Conservation (phyloP, 352 stramenopile species). For the Phytopythium cucurbitacearum region DNA sequence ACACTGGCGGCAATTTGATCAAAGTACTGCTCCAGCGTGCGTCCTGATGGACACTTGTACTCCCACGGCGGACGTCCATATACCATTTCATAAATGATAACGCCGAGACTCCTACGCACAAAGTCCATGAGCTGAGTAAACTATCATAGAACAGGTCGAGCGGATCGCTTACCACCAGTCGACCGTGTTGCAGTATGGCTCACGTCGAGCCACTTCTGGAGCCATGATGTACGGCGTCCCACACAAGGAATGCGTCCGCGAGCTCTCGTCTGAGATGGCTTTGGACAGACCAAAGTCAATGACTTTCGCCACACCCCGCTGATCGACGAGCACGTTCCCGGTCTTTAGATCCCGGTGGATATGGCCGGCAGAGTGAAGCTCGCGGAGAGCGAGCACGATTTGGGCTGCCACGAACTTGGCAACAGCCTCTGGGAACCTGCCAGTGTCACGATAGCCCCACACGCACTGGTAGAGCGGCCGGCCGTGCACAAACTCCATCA, state of each 20-base stretch:
- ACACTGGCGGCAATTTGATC: constrained; percentile 12
- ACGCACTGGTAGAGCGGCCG: constrained; percentile 66
- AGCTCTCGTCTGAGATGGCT: constrained; percentile 3
- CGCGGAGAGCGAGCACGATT: constrained; percentile 53
- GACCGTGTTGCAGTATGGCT: constrained; percentile 26
- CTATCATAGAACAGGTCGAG: neutral
- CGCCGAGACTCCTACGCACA: constrained; percentile 47
- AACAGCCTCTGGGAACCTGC: constrained; percentile 45
- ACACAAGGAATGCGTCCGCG: constrained; percentile 40
- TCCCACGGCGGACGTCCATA: constrained; percentile 56
- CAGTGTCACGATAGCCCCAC: constrained; percentile 39
- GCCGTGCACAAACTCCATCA: constrained; percentile 61
- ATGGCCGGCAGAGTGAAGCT: constrained; percentile 45
- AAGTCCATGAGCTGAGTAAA: neutral
- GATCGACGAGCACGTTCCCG: constrained; percentile 60
- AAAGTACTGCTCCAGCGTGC: constrained; percentile 28
- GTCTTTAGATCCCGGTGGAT: constrained; percentile 83
- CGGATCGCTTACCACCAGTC: constrained; percentile 66
- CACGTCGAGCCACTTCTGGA: constrained; percentile 49
- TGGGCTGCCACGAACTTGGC: constrained; percentile 62
- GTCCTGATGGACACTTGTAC: constrained; percentile 36
- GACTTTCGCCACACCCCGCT: constrained; percentile 36
- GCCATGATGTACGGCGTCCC: constrained; percentile 78
- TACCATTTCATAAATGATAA: constrained; percentile 78
- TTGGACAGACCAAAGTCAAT: constrained; percentile 79